phyloP scores from a whole-genome alignment of 306 rosid genomes.

The Sindora glabra region DNA sequence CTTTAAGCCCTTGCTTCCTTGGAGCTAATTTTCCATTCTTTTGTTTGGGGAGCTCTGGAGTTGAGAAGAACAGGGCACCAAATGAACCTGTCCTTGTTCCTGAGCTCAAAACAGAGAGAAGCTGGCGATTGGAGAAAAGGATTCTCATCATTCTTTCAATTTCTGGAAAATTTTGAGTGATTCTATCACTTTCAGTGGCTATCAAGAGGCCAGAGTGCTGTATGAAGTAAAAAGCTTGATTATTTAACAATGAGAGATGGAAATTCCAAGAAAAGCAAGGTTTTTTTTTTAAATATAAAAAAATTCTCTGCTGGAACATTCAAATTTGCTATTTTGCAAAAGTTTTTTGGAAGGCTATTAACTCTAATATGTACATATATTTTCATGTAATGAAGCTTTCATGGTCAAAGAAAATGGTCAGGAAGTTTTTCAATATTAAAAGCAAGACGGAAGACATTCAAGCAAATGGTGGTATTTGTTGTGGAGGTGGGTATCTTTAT shows the following conservation, averaged over 20 bases:
- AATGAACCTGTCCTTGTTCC: conserved; percentile 23
- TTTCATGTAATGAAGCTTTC: conserved; percentile 72
- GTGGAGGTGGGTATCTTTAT: conserved; percentile 58
- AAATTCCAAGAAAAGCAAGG: conserved; percentile 90
- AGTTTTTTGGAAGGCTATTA: conserved; percentile 13
- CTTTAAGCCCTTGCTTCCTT: not conserved
- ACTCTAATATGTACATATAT: conserved; percentile 38
- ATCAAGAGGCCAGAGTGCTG: conserved; percentile 26
- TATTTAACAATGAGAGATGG: conserved; percentile 83
- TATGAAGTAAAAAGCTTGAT: conserved; percentile 68
- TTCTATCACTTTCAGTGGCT: conserved; percentile 19
- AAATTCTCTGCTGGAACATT: conserved; percentile 12
- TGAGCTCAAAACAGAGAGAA: conserved; percentile 3
- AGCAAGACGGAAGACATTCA: conserved; percentile 73
- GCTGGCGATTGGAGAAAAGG: conserved; percentile 29
- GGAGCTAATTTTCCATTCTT: no score
- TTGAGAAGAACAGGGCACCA: not conserved
- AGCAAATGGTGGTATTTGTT: conserved; percentile 54
- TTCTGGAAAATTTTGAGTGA: conserved; percentile 21
- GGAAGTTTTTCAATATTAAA: conserved; percentile 92
- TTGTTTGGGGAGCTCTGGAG: not conserved
- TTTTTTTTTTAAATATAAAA: no score
- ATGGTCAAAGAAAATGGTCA: conserved; percentile 99
- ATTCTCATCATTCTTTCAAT: not conserved
- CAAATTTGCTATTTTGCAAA: not conserved